These are phyloP conservation scores for Verbena officinalis DNA, from an alignment of 257 asterid species.

Conservation along the genomic window DNA sequence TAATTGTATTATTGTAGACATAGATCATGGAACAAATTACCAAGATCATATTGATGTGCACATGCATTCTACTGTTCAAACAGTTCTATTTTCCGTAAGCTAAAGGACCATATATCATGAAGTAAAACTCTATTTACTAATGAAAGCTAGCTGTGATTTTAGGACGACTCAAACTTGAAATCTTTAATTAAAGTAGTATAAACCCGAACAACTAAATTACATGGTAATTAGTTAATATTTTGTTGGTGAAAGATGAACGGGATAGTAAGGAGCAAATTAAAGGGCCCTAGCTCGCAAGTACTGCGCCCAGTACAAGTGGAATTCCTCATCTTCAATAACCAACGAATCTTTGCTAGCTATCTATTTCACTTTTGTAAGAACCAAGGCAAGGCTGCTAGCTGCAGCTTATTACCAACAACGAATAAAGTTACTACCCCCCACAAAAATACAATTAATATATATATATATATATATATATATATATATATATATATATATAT, in stretches of 20 bases:
- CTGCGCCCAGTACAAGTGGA: constrained; percentile 18
- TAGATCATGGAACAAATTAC: no score
- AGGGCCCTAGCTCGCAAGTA: constrained; percentile 12
- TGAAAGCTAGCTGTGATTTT: no score
- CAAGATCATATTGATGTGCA: no score
- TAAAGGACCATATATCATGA: neutral
- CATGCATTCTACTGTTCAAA: neutral
- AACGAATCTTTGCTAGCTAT: constrained; percentile 67
- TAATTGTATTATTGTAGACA: no score
- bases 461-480: no score
- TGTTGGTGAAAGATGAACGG: neutral
- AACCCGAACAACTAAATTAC: neutral
- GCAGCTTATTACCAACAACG: constrained; percentile 42
- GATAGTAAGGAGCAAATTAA: constrained; percentile 9
- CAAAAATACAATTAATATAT: neutral
- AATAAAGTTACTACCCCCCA: constrained; percentile 47
- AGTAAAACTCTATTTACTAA: no score
- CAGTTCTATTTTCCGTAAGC: constrained; percentile 6
- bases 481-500: no score
- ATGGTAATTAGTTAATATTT: neutral
- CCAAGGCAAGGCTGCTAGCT: no score
- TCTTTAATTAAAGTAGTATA: no score
- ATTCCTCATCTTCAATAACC: constrained; percentile 29
- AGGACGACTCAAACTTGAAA: no score
- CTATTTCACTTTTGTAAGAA: constrained; percentile 46